These are phyloP conservation scores for Phytophthora brassicae DNA, from an alignment of 352 stramenopile genomes.

Conservation along the genomic window DNA sequence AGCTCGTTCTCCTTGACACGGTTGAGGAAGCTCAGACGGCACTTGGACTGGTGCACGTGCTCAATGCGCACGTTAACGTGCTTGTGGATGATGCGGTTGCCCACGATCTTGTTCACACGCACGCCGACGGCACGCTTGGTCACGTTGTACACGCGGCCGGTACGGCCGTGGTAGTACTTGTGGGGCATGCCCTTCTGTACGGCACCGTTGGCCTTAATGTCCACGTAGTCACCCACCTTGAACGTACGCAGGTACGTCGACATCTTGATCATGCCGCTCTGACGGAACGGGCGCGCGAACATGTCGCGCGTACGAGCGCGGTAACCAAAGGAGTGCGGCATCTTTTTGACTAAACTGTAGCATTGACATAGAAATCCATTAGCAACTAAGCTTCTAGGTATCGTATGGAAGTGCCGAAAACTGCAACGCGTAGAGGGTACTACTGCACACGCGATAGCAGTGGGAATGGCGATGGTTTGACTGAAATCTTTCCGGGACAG, in stretches of 20 bases:
- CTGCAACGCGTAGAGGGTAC: conserved; percentile 2
- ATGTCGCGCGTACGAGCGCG: conserved; percentile 99
- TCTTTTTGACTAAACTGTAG: conserved; percentile 68
- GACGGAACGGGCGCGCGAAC: conserved; percentile 98
- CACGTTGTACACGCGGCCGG: conserved; percentile 99
- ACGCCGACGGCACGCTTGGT: conserved; percentile 98
- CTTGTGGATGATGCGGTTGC: conserved; percentile 99
- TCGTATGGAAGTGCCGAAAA: neutral
- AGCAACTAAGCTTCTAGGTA: conserved; percentile 18
- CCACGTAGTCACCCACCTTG: conserved; percentile 99
- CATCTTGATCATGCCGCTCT: conserved; percentile 95
- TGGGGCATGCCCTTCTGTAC: conserved; percentile 99
- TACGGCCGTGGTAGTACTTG: conserved; percentile 99
- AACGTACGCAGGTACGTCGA: conserved; percentile 98
- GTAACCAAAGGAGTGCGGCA: conserved; percentile 99
- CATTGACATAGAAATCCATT: conserved; percentile 24
- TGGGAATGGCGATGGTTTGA: neutral
- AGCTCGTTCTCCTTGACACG: conserved; percentile 98
- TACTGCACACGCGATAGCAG: neutral
- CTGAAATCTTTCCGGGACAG: neutral
- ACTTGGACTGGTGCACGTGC: conserved; percentile 99
- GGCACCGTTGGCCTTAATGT: conserved; percentile 99
- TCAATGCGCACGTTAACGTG: conserved; percentile 99
- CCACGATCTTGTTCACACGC: conserved; percentile 99
- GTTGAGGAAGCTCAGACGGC: conserved; percentile 97